Conservation (phyloP, 257 asterid species). For the Buddleja alternifolia region DNA sequence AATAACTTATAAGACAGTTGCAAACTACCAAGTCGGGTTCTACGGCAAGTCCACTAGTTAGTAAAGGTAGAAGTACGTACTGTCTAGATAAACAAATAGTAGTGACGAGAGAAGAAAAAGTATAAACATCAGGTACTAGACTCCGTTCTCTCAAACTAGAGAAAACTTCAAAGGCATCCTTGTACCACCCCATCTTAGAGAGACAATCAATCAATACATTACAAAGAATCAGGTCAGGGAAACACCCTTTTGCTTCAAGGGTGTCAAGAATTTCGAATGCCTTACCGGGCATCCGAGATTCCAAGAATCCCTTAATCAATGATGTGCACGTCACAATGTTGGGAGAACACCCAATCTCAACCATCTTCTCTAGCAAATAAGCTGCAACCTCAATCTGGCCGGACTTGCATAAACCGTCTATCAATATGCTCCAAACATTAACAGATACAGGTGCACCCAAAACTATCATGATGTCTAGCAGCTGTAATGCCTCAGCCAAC, state of each 20-base stretch:
- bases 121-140: slow-evolving; percentile 69
- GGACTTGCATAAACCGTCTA: slow-evolving; percentile 57
- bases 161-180: slow-evolving; percentile 63
- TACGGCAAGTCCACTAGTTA: slow-evolving; percentile 60
- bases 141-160: slow-evolving; percentile 52
- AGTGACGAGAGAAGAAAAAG: slow-evolving; percentile 63
- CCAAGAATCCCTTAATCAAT: slow-evolving; percentile 65
- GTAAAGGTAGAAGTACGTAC: slow-evolving; percentile 60
- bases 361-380: slow-evolving; percentile 60
- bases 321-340: slow-evolving; percentile 68
- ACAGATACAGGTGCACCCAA: slow-evolving; percentile 59
- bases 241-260: slow-evolving; percentile 58
- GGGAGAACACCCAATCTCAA: slow-evolving; percentile 61
- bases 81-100: slow-evolving; percentile 58
- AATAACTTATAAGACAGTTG: slow-evolving; percentile 69
- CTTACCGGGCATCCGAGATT: slow-evolving; percentile 47
- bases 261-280: slow-evolving; percentile 58
- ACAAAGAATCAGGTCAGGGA: slow-evolving; percentile 71
- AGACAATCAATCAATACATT: slow-evolving; percentile 73
- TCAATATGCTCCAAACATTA: slow-evolving; percentile 63
- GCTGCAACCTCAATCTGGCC: slow-evolving; percentile 61
- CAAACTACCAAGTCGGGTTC: slow-evolving; percentile 78
- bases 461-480: slow-evolving; percentile 60
- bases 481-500: slow-evolving; percentile 59
- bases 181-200: slow-evolving; percentile 69